phyloP scores from a whole-genome alignment of 2,329 filamentous ascomycete genomes.

The Pleoardoris graminearum region DNA sequence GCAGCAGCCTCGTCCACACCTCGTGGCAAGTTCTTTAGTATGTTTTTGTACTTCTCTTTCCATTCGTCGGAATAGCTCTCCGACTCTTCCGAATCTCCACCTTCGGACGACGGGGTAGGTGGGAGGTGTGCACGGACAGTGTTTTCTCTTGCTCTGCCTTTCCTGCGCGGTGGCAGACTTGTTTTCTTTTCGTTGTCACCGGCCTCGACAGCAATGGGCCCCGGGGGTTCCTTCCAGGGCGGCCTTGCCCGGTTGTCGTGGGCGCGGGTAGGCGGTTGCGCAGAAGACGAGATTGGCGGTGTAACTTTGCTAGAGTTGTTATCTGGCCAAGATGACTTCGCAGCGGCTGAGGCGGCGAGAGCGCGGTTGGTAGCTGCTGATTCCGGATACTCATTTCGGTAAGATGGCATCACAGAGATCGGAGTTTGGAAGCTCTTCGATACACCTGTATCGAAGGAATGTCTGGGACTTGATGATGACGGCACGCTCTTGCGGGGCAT shows the following conservation, averaged over 20 bases:
- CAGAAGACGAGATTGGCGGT: slow-evolving; percentile 2
- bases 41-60: slow-evolving; percentile 36
- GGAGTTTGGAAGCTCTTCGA: slow-evolving; percentile 15
- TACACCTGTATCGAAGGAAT: slow-evolving; percentile 13
- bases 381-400: slow-evolving; percentile 56
- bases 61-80: slow-evolving; percentile 41
- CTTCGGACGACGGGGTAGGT: slow-evolving; percentile 38
- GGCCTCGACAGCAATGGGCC: slow-evolving; percentile 23
- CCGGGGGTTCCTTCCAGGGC: slow-evolving; percentile 19
- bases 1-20: slow-evolving; percentile 83
- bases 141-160: slow-evolving; percentile 32
- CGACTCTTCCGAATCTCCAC: slow-evolving; percentile 23
- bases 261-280: slow-evolving; percentile 7
- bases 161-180: slow-evolving; percentile 27
- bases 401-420: slow-evolving; percentile 39
- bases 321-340: slow-evolving; percentile 34
- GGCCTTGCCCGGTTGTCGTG: slow-evolving; percentile 26
- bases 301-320: slow-evolving; percentile 21
- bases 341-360: slow-evolving; percentile 37
- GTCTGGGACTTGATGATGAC: slow-evolving; percentile 4
- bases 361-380: slow-evolving; percentile 23
- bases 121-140: slow-evolving; percentile 39
- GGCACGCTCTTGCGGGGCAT: slow-evolving; percentile 22
- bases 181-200: slow-evolving; percentile 23
- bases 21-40: slow-evolving; percentile 77